phyloP scores from a whole-genome alignment of 169 alveolate genomes.

The Eimeria tenella region DNA sequence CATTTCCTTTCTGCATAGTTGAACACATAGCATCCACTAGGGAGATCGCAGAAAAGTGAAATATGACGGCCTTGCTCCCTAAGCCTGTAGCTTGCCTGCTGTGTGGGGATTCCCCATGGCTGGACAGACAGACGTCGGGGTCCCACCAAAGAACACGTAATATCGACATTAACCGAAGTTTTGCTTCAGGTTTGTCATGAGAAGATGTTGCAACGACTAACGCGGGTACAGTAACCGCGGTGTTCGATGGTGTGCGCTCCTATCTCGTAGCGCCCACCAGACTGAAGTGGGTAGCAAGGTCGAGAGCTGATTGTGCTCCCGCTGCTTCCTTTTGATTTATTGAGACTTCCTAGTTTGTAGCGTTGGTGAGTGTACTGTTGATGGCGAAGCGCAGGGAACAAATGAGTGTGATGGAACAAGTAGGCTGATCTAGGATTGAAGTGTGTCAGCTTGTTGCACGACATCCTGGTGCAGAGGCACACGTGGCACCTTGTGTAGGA shows the following conservation, averaged over 20 bases:
- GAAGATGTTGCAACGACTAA: slow-evolving; percentile 12
- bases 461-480: too few relatives aligned
- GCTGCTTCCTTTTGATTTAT: too few relatives aligned
- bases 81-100: slow-evolving; percentile 5
- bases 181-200: slow-evolving; percentile 38
- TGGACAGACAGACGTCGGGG: slow-evolving; percentile 16
- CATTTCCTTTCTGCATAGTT: slow-evolving; percentile 23
- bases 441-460: too few relatives aligned
- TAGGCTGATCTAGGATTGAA: too few relatives aligned
- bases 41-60: slow-evolving; percentile 7
- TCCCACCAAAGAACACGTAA: not conserved
- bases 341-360: too few relatives aligned
- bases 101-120: not conserved
- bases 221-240: not conserved
- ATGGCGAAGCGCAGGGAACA: too few relatives aligned
- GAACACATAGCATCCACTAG: slow-evolving; percentile 4
- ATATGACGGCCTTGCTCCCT: not conserved
- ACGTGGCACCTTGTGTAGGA: too few relatives aligned
- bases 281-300: too few relatives aligned
- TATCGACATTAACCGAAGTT: not conserved
- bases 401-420: too few relatives aligned
- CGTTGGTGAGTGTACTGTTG: too few relatives aligned
- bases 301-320: too few relatives aligned
- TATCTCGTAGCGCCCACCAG: too few relatives aligned
- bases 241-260: not conserved